These are phyloP conservation scores for Penicillium cataractarum DNA, from an alignment of 495 filamentous ascomycete genomes.

Conservation along the genomic window DNA sequence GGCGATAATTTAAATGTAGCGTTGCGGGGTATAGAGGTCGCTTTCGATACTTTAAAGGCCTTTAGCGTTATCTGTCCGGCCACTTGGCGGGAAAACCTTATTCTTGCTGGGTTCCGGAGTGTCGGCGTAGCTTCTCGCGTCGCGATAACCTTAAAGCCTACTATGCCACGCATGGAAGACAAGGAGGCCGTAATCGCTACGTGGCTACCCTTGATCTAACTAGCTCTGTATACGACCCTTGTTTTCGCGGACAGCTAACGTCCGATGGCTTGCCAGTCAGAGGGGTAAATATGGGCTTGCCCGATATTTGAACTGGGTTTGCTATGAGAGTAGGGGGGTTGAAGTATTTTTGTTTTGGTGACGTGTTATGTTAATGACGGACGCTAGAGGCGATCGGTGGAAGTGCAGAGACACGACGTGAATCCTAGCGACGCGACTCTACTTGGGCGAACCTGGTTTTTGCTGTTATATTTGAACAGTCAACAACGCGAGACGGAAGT, in stretches of 20 bases:
- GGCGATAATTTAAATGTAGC: neutral
- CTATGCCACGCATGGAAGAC: neutral
- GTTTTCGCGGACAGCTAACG: too few relatives aligned
- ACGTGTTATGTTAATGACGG: neutral
- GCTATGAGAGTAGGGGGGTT: neutral
- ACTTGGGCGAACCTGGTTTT: neutral
- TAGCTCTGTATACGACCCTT: too few relatives aligned
- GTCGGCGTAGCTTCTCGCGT: slow-evolving; percentile 19
- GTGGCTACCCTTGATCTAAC: too few relatives aligned
- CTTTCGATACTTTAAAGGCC: too few relatives aligned
- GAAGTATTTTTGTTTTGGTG: neutral
- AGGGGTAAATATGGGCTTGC: too few relatives aligned
- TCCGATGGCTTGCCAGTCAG: too few relatives aligned
- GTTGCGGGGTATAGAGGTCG: neutral
- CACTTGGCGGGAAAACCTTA: slow-evolving; percentile 21
- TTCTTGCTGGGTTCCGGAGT: slow-evolving; percentile 26
- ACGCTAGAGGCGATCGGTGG: neutral
- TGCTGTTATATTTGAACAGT: neutral
- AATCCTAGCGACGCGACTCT: neutral
- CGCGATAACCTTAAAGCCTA: neutral
- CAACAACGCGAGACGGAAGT: neutral
- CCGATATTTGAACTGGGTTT: too few relatives aligned
- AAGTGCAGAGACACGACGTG: neutral
- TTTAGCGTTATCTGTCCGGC: too few relatives aligned
- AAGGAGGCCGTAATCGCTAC: too few relatives aligned